Evolutionary conservation across 352 stramenopile species (phyloP), one percentile per base, ranked within the genome.

Genomic region (Phytopythium mirpurense): DNA sequence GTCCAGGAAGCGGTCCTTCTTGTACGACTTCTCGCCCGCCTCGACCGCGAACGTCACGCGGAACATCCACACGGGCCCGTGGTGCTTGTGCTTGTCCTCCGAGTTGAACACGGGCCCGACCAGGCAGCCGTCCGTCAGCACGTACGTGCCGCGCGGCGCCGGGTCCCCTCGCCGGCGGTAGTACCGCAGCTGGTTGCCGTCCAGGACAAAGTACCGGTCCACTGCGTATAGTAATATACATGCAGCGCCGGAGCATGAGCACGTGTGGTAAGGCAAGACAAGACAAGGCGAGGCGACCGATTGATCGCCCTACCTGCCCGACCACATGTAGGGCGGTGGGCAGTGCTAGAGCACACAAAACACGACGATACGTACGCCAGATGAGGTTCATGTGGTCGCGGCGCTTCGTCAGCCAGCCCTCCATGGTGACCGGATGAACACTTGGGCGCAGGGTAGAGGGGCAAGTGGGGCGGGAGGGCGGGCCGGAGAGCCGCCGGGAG

Each of bases 371-470:
- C 78, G 63, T 82, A 94, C 84, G 65, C 84, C 84, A 94, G 64
- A 94, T 94, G 61, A 94, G 76, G 66, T 94, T 94, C 84, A 94
- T 94, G 72, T 94, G 84, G 62, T 94, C 84, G 35, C 84, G 79
- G 44, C 84, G 82, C 74, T 93, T 92, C 36, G 84, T 93, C 56
- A 94, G 75, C 84, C 84, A 94, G 63, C 84, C 84, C 57, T 94
- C 82, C 84, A 94, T 94, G 44, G 49, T 74, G 36, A 18, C 40
- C 18, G 31, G 5, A 23, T 6, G 47, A 19, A 29, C 8, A 9
- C 29, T 5, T 9, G 5, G 29, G 29, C 29, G 29, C 29, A 9
- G 29, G 18, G 4, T 41, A 49, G 38, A 29, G 44, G 34, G 23
- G 16, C 2, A 3, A n/a, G 31, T 18, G 15, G 40, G 36, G 27